Evolutionary conservation across 176 grass and related monocot species (phyloP).

Genomic region (Urochloa ruziziensis): DNA sequence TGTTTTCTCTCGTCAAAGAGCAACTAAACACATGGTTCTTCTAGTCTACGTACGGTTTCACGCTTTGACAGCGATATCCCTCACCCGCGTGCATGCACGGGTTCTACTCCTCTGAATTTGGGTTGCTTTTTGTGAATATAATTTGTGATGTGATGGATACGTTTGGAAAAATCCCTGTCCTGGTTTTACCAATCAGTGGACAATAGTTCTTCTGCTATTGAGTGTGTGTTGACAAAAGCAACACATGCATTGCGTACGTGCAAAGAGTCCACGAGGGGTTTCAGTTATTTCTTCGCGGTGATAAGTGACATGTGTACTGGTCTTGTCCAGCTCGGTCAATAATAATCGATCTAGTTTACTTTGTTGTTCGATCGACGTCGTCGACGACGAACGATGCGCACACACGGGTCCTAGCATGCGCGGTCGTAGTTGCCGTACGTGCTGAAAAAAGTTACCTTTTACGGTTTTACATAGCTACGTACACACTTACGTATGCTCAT

Average conservation of each 20-base stretch:
- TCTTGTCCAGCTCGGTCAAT: neutral
- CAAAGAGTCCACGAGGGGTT: conserved; percentile 13
- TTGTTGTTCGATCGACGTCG: neutral
- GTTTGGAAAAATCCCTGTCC: neutral
- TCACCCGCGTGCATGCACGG: neutral
- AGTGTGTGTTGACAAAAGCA: conserved; percentile 26
- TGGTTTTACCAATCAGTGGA: conserved; percentile 20
- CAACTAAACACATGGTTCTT: neutral
- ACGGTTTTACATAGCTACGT: neutral
- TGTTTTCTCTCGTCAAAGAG: neutral
- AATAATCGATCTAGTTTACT: neutral
- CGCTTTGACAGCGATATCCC: neutral
- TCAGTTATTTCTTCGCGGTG: conserved; percentile 15
- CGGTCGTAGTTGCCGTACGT: neutral
- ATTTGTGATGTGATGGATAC: neutral
- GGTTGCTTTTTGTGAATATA: too few species aligned
- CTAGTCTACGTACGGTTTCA: neutral
- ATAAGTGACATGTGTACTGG: neutral
- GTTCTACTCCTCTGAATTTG: neutral
- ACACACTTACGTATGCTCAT: neutral
- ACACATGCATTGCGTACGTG: neutral
- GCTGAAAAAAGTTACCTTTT: neutral
- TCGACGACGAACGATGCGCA: neutral
- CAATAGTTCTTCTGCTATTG: neutral
- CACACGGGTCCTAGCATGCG: neutral